Evolutionary conservation across 2,329 filamentous ascomycete genomes (phyloP).

Genomic region (Beauveria asiatica): DNA sequence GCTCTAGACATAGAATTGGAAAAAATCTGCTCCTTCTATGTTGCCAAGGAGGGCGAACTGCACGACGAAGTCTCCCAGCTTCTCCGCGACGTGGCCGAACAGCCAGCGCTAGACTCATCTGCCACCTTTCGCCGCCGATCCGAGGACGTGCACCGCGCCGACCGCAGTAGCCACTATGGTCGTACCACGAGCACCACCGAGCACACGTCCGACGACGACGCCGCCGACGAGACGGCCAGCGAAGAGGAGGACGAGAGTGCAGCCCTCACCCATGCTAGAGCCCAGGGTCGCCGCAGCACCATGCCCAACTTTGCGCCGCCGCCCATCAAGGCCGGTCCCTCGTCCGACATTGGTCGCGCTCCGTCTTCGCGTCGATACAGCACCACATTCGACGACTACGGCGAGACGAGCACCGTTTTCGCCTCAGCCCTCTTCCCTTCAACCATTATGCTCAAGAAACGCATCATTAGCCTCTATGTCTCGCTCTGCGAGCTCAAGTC

Average conservation of each 20-base stretch:
- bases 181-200: slow-evolving; percentile 30
- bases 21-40: slow-evolving; percentile 88
- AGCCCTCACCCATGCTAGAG: slow-evolving; percentile 38
- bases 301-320: slow-evolving; percentile 28
- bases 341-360: slow-evolving; percentile 42
- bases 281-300: slow-evolving; percentile 28
- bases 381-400: slow-evolving; percentile 65
- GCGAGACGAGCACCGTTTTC: slow-evolving; percentile 57
- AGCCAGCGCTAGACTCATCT: slow-evolving; percentile 40
- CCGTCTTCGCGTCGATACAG: slow-evolving; percentile 54
- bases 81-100: slow-evolving; percentile 64
- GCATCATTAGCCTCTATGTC: slow-evolving; percentile 79
- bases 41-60: slow-evolving; percentile 81
- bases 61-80: slow-evolving; percentile 71
- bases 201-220: slow-evolving; percentile 45
- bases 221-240: slow-evolving; percentile 54
- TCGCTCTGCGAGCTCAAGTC: slow-evolving; percentile 92
- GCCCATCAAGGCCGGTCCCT: slow-evolving; percentile 51
- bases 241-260: slow-evolving; percentile 55
- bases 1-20: slow-evolving; percentile 84
- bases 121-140: slow-evolving; percentile 27
- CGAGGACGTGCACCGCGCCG: slow-evolving; percentile 18
- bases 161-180: slow-evolving; percentile 17
- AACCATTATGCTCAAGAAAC: slow-evolving; percentile 84
- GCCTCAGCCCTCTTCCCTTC: slow-evolving; percentile 55